These are phyloP conservation scores for Lactarius akahatsu DNA, from an alignment of 768 basidiomycete genomes.

Conservation along the genomic window DNA sequence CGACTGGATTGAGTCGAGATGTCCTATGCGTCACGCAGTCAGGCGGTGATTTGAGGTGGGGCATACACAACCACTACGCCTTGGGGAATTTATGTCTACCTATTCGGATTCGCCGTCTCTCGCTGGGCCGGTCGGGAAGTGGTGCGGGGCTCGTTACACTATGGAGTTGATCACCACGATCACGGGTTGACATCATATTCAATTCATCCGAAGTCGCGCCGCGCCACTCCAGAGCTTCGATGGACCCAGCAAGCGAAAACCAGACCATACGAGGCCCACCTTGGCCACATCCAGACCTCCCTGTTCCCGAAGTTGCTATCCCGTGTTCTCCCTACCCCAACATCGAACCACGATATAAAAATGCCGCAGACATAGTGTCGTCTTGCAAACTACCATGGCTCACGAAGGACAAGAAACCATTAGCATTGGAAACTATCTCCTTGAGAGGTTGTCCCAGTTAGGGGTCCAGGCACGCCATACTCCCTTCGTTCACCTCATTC, in stretches of 20 bases:
- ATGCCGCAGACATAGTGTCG: background rate
- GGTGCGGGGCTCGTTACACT: background rate
- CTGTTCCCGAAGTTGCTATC: background rate
- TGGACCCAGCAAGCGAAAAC: background rate
- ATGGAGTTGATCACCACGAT: background rate
- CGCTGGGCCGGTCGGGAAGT: background rate
- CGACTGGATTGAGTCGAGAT: too few species aligned
- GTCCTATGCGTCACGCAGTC: too few species aligned
- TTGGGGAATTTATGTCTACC: background rate
- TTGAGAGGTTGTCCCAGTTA: conserved; percentile 62
- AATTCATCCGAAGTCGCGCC: background rate
- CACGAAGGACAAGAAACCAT: conserved; percentile 36
- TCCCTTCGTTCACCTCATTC: background rate
- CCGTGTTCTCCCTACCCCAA: background rate
- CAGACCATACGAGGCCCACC: conserved; percentile 13
- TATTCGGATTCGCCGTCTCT: background rate
- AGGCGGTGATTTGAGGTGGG: background rate
- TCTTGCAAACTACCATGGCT: conserved; percentile 11
- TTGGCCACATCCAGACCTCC: conserved; percentile 5
- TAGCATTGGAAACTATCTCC: conserved; percentile 57
- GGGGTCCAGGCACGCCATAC: conserved; percentile 52
- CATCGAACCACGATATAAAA: conserved; percentile 10
- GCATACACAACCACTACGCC: background rate
- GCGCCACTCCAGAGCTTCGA: conserved; percentile 2
- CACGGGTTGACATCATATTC: conserved; percentile 11